These are phyloP conservation scores for Pseudogymnoascus sp. DNA, from an alignment of 2,329 filamentous ascomycete species.

Conservation along the genomic window DNA sequence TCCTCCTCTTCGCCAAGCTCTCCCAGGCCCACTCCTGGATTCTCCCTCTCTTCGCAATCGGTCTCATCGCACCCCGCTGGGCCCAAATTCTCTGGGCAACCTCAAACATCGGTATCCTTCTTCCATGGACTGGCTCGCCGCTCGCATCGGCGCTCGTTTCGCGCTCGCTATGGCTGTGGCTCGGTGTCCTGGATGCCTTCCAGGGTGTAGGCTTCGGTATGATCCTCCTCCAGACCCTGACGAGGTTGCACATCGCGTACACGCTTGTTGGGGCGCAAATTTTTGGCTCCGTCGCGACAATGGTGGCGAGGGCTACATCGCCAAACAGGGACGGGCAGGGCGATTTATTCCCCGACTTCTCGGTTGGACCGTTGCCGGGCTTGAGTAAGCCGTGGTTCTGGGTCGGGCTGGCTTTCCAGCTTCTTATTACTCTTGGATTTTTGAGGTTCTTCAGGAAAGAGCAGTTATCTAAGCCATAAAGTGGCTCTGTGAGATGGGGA, in stretches of 20 bases:
- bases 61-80: slow-evolving; percentile 59
- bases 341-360: slow-evolving; percentile 55
- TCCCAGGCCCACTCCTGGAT: slow-evolving; percentile 58
- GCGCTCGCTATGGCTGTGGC: slow-evolving; percentile 57
- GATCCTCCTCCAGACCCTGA: slow-evolving; percentile 59
- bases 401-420: slow-evolving; percentile 50
- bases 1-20: slow-evolving; percentile 46
- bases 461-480: slow-evolving; percentile 47
- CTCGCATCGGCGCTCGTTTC: slow-evolving; percentile 49
- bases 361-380: slow-evolving; percentile 38
- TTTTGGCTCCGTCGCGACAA: slow-evolving; percentile 54
- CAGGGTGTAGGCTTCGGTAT: slow-evolving; percentile 63
- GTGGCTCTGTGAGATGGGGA: neutral
- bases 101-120: slow-evolving; percentile 50
- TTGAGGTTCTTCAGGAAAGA: slow-evolving; percentile 52
- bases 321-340: slow-evolving; percentile 56
- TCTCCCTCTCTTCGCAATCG: slow-evolving; percentile 60
- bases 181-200: slow-evolving; percentile 57
- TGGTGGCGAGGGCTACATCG: slow-evolving; percentile 52
- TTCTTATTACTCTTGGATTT: slow-evolving; percentile 51
- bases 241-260: slow-evolving; percentile 57
- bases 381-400: slow-evolving; percentile 51
- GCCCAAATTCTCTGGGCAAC: slow-evolving; percentile 61
- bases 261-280: slow-evolving; percentile 55
- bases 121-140: slow-evolving; percentile 55